Conservation (phyloP, 2,329 filamentous ascomycete species). For the Lecanicillium sp. region DNA sequence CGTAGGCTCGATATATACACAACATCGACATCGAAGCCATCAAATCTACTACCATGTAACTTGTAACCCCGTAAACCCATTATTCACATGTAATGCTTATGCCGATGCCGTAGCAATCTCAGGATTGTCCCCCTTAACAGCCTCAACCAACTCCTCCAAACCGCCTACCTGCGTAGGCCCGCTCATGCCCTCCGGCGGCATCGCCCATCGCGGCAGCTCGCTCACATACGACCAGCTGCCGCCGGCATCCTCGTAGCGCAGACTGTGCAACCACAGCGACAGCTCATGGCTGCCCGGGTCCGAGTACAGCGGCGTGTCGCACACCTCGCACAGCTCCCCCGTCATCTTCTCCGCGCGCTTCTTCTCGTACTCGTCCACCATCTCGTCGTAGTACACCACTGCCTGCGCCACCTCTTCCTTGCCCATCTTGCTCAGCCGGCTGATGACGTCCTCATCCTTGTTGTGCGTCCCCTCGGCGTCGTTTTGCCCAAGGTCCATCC, state of each 20-base stretch:
- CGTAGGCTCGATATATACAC: too few species aligned
- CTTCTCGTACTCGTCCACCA: slow-evolving; percentile 85
- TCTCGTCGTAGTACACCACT: slow-evolving; percentile 86
- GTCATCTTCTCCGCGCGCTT: slow-evolving; percentile 91
- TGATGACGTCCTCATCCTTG: slow-evolving; percentile 84
- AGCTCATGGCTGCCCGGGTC: slow-evolving; percentile 88
- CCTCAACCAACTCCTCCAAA: slow-evolving; percentile 51
- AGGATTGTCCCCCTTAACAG: slow-evolving; percentile 38
- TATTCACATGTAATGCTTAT: neutral
- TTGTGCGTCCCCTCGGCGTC: slow-evolving; percentile 60
- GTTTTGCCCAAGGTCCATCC: slow-evolving; percentile 62
- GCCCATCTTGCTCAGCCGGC: slow-evolving; percentile 78
- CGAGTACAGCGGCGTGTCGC: slow-evolving; percentile 83
- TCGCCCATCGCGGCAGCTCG: slow-evolving; percentile 74
- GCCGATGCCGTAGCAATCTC: slow-evolving; percentile 23
- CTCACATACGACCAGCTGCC: slow-evolving; percentile 86
- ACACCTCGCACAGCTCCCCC: slow-evolving; percentile 71
- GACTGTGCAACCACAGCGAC: slow-evolving; percentile 87
- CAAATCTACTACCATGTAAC: neutral
- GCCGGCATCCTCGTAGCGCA: slow-evolving; percentile 76
- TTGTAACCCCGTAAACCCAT: neutral
- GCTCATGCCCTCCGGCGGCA: slow-evolving; percentile 65
- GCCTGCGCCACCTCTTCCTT: slow-evolving; percentile 89
- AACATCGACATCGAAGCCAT: too few species aligned
- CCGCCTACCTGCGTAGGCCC: slow-evolving; percentile 63